Percentiles rank a stretch among this genome's conserved stretches.
These are phyloP conservation scores for Eleusine indica DNA, from an alignment of 176 grass and related monocot species.

Conservation along the genomic window DNA sequence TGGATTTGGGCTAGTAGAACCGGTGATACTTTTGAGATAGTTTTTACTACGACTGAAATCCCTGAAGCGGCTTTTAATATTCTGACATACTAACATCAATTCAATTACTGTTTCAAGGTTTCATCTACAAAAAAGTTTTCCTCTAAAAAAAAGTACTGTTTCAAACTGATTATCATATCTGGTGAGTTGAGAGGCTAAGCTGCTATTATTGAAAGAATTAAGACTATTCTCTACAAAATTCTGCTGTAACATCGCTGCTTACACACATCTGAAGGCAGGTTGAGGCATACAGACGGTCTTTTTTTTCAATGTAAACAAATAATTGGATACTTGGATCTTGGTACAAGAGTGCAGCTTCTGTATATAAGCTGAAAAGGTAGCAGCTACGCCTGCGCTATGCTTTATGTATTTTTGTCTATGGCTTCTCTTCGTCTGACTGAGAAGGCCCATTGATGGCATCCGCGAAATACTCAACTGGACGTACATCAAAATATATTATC, in stretches of 20 bases:
- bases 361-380: background rate
- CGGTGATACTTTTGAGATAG: background rate
- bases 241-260: slow-evolving; percentile 32
- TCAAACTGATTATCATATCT: no score
- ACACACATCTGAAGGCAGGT: slow-evolving; percentile 10
- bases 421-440: slow-evolving; percentile 80
- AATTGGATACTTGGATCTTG: background rate
- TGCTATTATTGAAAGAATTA: slow-evolving; percentile 22
- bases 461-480: slow-evolving; percentile 77
- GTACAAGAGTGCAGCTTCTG: background rate
- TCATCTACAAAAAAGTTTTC: no score
- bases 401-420: slow-evolving; percentile 1
- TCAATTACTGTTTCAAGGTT: no score
- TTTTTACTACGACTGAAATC: background rate
- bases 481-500: slow-evolving; percentile 10
- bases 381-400: background rate
- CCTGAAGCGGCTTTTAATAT: background rate
- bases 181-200: background rate
- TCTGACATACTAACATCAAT: no score
- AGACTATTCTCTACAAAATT: slow-evolving; percentile 54
- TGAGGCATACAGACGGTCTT: background rate
- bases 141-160: no score
- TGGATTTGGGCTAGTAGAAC: background rate
- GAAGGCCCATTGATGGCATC: slow-evolving; percentile 60
- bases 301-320: background rate